Base-by-base conservation (phyloP, 2,329 filamentous ascomycete genomes). In the Pyrenochaeta sp. region DNA sequence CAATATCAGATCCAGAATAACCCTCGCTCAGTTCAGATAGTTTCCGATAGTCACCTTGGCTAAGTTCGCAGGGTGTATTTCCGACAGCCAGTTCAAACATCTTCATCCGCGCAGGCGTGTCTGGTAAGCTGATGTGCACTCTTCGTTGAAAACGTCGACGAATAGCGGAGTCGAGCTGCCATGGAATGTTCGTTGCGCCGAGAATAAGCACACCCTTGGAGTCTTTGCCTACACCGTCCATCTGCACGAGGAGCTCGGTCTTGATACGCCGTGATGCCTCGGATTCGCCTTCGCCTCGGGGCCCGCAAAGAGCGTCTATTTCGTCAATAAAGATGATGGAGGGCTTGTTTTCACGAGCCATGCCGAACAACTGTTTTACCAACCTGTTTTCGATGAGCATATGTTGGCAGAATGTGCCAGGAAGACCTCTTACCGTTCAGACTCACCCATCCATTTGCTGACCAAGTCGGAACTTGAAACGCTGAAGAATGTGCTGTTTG, bases 381-480 rank as follows among this genome's bases (percentile, higher is more conserved):
- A 99, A 85, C 70, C 92, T 96, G 68, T 42, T 27, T 9, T 12
- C 6, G 17, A 45, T 67, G 27, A 64, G 60, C 37, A 23, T 54
- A 49, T 18, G 21, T 12, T 36, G 10, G 10, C 31, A 27, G 14
- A n/a, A 15, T 9, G 1, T 9, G 2, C n/a, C n/a, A 10, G 23
- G 18, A 10, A 14, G 7, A 20, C 40, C 20, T 18, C 82, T 43
- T 80, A 96, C 91, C 92, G 87, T 86, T 99, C 95, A 82, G 91
- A 96, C 79, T 99, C 95, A 81, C 95, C 95, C 95, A 99, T 99
- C 95, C 95, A 99, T 75, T 99, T 99, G 76, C 92, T 97, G 56
- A 99, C 95, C 77, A 99, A 77, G 75, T 99, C 95, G 73, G 92
- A 96, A 83, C 91, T 96, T 79, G 91, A 96, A 63, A 99, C 94